A percentile compares a stretch with the other conserved stretches of the same genome.
phyloP scores from a whole-genome alignment of 805 yeast species.

The Kuraishia cidri region DNA sequence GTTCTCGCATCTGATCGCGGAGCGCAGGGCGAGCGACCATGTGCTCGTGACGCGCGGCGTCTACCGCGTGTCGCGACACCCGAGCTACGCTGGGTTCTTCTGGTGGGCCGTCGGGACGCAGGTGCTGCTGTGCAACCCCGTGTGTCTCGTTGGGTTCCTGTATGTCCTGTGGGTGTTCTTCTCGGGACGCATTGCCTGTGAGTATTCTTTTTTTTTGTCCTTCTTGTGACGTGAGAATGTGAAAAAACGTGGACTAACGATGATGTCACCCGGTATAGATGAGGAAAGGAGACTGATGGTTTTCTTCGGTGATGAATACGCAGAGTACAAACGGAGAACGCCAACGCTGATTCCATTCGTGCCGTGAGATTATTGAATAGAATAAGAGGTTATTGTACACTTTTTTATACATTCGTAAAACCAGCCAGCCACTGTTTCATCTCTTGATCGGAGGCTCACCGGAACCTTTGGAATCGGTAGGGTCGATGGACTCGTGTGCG shows the following conservation, averaged over 20 bases:
- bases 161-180: conserved; percentile 65
- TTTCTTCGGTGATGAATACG: conserved; percentile 69
- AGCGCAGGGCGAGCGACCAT: conserved; percentile 45
- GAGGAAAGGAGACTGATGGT: conserved; percentile 61
- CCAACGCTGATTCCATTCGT: conserved; percentile 63
- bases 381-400: too few species aligned
- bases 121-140: conserved; percentile 55
- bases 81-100: conserved; percentile 85
- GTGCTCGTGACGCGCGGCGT: conserved; percentile 65
- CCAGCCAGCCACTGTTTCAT: too few species aligned
- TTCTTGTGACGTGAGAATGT: too few species aligned
- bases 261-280: conserved; percentile 6
- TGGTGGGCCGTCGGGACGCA: conserved; percentile 93
- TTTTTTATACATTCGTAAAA: too few species aligned
- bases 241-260: not conserved
- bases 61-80: conserved; percentile 67
- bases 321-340: conserved; percentile 36
- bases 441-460: too few species aligned
- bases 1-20: conserved; percentile 73
- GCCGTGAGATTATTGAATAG: too few species aligned
- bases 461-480: too few species aligned
- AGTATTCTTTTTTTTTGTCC: conserved; percentile 1
- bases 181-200: conserved; percentile 44
- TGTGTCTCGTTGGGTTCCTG: conserved; percentile 45
- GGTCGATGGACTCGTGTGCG: too few species aligned